These are phyloP conservation scores for Sugiyamaella castrensis DNA, from an alignment of 1,139 yeast species.

Conservation along the genomic window DNA sequence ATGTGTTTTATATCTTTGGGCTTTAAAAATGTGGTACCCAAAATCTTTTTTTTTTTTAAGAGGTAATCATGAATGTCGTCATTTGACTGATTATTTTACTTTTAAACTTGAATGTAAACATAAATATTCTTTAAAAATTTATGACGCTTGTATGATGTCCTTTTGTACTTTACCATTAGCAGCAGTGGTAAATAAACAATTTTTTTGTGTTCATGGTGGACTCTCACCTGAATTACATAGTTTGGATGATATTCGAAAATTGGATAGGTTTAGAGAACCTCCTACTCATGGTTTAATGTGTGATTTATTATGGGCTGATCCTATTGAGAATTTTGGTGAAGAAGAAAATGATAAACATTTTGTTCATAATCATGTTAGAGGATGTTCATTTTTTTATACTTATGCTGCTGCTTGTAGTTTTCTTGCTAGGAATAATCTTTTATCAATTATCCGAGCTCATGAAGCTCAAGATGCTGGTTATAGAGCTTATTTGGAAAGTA, in stretches of 20 bases:
- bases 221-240: conserved; percentile 70
- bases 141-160: conserved; percentile 72
- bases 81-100: conserved; percentile 90
- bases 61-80: conserved; percentile 95
- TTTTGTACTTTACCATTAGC: conserved; percentile 90
- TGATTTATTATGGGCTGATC: conserved; percentile 96
- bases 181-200: conserved; percentile 91
- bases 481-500: conserved; percentile 86
- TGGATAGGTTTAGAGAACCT: conserved; percentile 86
- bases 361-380: conserved; percentile 73
- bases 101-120: conserved; percentile 88
- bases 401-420: conserved; percentile 82
- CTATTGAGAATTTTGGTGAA: conserved; percentile 81
- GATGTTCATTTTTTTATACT: conserved; percentile 89
- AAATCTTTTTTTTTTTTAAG: conserved; percentile 75
- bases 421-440: conserved; percentile 70
- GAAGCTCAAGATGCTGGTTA: conserved; percentile 98
- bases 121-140: conserved; percentile 67
- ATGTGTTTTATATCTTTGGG: conserved; percentile 74
- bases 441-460: conserved; percentile 89
- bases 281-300: conserved; percentile 95
- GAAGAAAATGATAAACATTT: conserved; percentile 58
- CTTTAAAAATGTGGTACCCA: conserved; percentile 78
- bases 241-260: conserved; percentile 62
- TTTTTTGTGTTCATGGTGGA: conserved; percentile 94